Evolutionary conservation across 192 early-diverging fungal genomes (phyloP).

Genomic region (Cetraspora pellucida): DNA sequence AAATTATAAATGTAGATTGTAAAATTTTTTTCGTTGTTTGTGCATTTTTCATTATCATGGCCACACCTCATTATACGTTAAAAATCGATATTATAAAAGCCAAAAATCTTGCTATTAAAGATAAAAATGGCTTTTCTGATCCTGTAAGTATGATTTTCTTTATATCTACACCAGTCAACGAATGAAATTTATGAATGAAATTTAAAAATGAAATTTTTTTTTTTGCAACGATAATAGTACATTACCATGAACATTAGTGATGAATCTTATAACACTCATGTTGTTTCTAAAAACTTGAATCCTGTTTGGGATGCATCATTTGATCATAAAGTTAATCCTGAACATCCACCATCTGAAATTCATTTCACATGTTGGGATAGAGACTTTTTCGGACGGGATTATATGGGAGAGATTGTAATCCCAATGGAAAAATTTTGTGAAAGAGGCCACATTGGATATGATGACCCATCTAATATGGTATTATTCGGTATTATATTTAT

Average conservation of each 20-base stretch:
- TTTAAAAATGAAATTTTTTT: background rate
- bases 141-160: slow-evolving; percentile 36
- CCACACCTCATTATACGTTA: too few relatives aligned
- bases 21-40: too few relatives aligned
- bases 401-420: slow-evolving; percentile 64
- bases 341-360: slow-evolving; percentile 43
- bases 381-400: slow-evolving; percentile 65
- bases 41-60: too few relatives aligned
- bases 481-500: background rate
- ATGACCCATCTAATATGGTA: slow-evolving; percentile 57
- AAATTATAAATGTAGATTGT: too few relatives aligned
- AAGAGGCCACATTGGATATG: slow-evolving; percentile 45
- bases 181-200: too few relatives aligned
- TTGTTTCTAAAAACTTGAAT: slow-evolving; percentile 63
- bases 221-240: slow-evolving; percentile 45
- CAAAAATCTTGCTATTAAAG: slow-evolving; percentile 49
- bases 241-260: slow-evolving; percentile 59
- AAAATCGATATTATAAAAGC: slow-evolving; percentile 32
- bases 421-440: slow-evolving; percentile 60
- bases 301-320: slow-evolving; percentile 68
- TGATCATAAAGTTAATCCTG: slow-evolving; percentile 52
- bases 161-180: background rate
- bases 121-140: slow-evolving; percentile 52
- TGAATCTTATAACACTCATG: slow-evolving; percentile 58
- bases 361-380: slow-evolving; percentile 70